Conservation (phyloP, 495 filamentous ascomycete species). For the Terfezia boudieri region DNA sequence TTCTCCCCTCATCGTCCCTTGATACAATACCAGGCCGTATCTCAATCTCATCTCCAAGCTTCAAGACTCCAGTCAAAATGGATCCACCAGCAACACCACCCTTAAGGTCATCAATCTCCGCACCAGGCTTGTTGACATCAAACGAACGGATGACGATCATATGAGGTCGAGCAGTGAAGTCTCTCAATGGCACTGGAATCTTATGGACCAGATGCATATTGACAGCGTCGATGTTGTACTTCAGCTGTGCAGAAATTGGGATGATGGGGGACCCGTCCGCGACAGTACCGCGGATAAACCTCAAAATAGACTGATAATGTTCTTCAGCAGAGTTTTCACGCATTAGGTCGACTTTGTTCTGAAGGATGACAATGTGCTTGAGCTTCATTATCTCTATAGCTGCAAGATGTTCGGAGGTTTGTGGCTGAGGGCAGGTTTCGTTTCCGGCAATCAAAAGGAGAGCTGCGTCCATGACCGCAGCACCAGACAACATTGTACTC, state of each 20-base stretch:
- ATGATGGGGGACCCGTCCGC: conserved; percentile 92
- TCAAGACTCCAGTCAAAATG: conserved; percentile 86
- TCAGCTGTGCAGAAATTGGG: conserved; percentile 92
- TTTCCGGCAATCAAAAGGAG: conserved; percentile 93
- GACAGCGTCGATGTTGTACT: conserved; percentile 98
- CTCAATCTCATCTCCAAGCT: conserved; percentile 92
- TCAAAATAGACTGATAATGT: conserved; percentile 87
- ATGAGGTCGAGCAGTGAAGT: conserved; percentile 75
- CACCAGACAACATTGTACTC: conserved; percentile 99
- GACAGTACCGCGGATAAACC: conserved; percentile 93
- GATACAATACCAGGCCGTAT: conserved; percentile 90
- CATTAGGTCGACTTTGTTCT: conserved; percentile 99
- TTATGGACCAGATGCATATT: conserved; percentile 82
- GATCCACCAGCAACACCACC: conserved; percentile 94
- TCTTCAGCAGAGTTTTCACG: conserved; percentile 72
- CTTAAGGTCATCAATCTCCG: conserved; percentile 98
- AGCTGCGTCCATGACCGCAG: conserved; percentile 97
- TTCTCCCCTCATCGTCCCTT: conserved; percentile 76
- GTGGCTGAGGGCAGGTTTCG: conserved; percentile 96
- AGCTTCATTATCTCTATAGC: conserved; percentile 99
- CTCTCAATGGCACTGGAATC: conserved; percentile 73
- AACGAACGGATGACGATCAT: conserved; percentile 99
- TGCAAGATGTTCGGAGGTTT: conserved; percentile 94
- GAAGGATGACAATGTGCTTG: conserved; percentile 92
- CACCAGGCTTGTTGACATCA: conserved; percentile 98